Evolutionary conservation across 352 stramenopile genomes (phyloP).

Genomic region (Globisporangium cylindrosporum): DNA sequence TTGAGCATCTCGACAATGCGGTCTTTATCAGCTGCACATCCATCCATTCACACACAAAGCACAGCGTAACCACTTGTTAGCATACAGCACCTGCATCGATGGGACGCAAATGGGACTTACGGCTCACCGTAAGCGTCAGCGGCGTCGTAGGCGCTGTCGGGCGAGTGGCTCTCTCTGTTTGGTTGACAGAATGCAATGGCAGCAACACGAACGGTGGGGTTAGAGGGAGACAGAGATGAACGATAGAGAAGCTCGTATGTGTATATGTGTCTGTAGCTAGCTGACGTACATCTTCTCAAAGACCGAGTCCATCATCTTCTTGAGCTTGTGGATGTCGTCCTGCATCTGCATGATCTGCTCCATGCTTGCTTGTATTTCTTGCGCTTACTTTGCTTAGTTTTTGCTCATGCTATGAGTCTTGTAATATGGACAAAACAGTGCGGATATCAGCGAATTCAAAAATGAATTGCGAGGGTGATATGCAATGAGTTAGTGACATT

Average conservation of each 20-base stretch:
- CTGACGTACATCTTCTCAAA: constrained; percentile 78
- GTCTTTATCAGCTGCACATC: constrained; percentile 70
- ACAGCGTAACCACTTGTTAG: not conserved
- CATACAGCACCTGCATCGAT: not conserved
- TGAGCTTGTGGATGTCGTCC: constrained; percentile 90
- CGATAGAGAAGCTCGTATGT: not conserved
- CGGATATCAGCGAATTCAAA: not conserved
- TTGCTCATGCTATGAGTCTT: not conserved
- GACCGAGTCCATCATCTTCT: constrained; percentile 88
- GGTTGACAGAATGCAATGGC: not conserved
- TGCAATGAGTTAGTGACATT: too few relatives aligned
- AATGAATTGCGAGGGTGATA: not conserved
- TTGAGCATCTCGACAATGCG: constrained; percentile 88
- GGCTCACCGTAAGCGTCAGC: constrained; percentile 70
- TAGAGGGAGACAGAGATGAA: too few relatives aligned
- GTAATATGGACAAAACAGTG: not conserved
- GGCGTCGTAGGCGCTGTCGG: constrained; percentile 60
- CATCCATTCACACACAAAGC: constrained; percentile 2
- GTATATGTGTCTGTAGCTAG: not conserved
- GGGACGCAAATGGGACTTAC: not conserved
- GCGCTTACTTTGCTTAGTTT: not conserved
- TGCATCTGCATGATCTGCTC: constrained; percentile 91
- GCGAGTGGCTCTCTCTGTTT: constrained; percentile 56
- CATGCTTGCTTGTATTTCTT: constrained; percentile 33
- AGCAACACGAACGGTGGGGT: not conserved